A percentile compares a stretch with the other conserved stretches of the same genome.
phyloP scores from a whole-genome alignment of 2,329 filamentous ascomycete species.

The Ustilaginoidea virens region DNA sequence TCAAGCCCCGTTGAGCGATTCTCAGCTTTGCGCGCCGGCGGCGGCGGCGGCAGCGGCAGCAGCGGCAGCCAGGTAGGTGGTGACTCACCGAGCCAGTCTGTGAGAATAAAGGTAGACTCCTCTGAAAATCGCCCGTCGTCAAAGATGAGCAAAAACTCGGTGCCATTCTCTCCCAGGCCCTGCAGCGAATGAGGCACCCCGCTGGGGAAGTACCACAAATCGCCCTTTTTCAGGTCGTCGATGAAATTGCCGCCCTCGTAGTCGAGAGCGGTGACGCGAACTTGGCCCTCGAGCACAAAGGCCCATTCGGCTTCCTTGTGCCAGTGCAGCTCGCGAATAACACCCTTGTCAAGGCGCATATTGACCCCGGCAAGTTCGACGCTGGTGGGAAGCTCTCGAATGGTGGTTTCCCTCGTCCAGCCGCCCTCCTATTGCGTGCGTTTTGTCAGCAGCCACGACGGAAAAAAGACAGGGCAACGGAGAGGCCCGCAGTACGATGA shows the following conservation, averaged over 20 bases:
- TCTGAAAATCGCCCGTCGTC: slow-evolving; percentile 37
- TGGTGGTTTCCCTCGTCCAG: slow-evolving; percentile 61
- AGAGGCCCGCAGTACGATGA: no score
- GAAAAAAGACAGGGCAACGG: no score
- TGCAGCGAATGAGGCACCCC: slow-evolving; percentile 67
- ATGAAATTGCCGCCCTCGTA: slow-evolving; percentile 63
- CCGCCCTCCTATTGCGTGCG: slow-evolving; percentile 43
- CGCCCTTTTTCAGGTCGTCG: slow-evolving; percentile 60
- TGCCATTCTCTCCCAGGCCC: slow-evolving; percentile 48
- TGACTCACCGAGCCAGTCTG: slow-evolving; percentile 50
- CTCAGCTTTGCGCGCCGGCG: no score
- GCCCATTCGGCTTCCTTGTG: slow-evolving; percentile 71
- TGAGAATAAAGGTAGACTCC: slow-evolving; percentile 56
- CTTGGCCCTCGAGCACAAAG: slow-evolving; percentile 54
- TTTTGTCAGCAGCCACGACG: slow-evolving; percentile 1
- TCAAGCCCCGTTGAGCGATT: no score
- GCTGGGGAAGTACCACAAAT: slow-evolving; percentile 69
- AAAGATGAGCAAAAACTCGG: slow-evolving; percentile 32
- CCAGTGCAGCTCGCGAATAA: slow-evolving; percentile 67
- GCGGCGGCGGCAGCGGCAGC: no score
- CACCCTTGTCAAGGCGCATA: slow-evolving; percentile 59
- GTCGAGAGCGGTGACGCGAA: slow-evolving; percentile 58
- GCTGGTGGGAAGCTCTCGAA: slow-evolving; percentile 47
- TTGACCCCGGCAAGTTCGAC: slow-evolving; percentile 63
- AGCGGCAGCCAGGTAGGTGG: no score